Percentiles rank a stretch among this genome's conserved stretches.
Evolutionary conservation across 352 stramenopile species (phyloP).

Genomic region (Pilasporangium apinafurcum): DNA sequence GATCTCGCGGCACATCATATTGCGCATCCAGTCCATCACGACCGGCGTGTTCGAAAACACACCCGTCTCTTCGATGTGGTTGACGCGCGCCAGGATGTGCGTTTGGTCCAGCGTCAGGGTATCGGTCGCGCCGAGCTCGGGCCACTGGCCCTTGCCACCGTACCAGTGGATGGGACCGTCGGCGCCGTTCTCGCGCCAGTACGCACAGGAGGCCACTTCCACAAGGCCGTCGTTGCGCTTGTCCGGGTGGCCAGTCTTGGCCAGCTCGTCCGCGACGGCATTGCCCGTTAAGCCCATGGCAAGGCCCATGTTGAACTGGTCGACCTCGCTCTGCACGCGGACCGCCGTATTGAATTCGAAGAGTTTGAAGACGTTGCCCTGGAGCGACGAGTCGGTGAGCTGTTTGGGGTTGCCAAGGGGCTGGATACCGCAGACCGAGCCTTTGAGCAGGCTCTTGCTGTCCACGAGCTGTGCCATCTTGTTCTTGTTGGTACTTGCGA

Average conservation of each 20-base stretch:
- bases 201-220: conserved; percentile 1
- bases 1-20: conserved; percentile 3
- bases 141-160: conserved; percentile 1
- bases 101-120: background rate
- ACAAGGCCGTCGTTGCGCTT: background rate
- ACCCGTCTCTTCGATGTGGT: conserved; percentile 1
- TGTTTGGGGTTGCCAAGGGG: background rate
- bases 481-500: no score
- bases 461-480: background rate
- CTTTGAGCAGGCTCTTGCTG: conserved; percentile 1
- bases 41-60: conserved; percentile 3
- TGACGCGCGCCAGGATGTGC: background rate
- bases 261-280: background rate
- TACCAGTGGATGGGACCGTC: background rate
- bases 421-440: background rate
- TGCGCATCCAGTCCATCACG: conserved; percentile 3
- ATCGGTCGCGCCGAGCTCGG: background rate
- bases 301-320: background rate
- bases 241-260: background rate
- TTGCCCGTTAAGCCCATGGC: background rate
- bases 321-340: conserved; percentile 1
- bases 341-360: background rate
- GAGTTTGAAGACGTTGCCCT: background rate
- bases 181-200: background rate
- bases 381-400: background rate